These are phyloP conservation scores for Xylaria sp. DNA, from an alignment of 2,329 filamentous ascomycete species.

Conservation along the genomic window DNA sequence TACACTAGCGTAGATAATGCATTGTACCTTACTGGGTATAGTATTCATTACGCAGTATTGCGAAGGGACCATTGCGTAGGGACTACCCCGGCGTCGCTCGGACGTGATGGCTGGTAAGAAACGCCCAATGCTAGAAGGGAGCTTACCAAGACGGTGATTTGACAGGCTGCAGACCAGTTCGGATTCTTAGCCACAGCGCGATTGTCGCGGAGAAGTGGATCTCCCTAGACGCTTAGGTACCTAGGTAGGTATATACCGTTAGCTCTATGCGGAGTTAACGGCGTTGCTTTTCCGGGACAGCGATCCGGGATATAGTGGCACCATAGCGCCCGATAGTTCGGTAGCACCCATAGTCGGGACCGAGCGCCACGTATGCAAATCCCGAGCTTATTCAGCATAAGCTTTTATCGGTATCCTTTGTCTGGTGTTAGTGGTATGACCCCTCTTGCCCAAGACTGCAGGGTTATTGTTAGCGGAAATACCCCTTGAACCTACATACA, in stretches of 20 bases:
- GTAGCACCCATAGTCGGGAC: neutral
- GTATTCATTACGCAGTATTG: neutral
- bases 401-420: no score
- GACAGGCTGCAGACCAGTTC: neutral
- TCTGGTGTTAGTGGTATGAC: neutral
- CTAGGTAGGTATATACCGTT: no score
- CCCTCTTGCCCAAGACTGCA: neutral
- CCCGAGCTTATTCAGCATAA: no score
- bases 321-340: neutral
- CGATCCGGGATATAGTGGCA: no score
- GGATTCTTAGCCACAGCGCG: neutral
- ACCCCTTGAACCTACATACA: neutral
- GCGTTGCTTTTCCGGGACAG: no score
- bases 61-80: no score
- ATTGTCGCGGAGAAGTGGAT: no score
- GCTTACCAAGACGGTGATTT: neutral
- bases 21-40: neutral
- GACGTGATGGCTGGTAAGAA: neutral
- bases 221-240: no score
- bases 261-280: no score
- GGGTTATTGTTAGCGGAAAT: neutral
- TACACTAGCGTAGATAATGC: no score
- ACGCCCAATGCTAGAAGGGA: neutral
- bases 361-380: no score
- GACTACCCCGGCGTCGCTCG: neutral